A percentile compares a stretch with the other conserved stretches of the same genome.
phyloP scores from a whole-genome alignment of 2,329 filamentous ascomycete genomes.

The Rosellinia necatrix region DNA sequence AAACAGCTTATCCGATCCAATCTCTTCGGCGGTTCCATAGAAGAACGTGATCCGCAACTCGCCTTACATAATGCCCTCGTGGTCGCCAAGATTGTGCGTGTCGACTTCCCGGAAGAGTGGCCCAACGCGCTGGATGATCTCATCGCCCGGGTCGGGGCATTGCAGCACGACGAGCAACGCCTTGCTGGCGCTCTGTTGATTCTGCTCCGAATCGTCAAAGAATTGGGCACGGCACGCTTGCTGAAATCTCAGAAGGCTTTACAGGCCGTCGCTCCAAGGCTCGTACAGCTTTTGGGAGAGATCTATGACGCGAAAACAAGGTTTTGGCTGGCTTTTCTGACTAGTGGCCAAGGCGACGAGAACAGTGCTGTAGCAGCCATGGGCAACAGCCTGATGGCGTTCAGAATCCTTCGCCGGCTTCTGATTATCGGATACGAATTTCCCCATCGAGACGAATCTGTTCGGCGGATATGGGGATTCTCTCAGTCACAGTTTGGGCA shows the following conservation, averaged over 20 bases:
- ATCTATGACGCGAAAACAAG: slow-evolving; percentile 78
- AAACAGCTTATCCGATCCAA: slow-evolving; percentile 76
- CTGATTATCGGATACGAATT: slow-evolving; percentile 81
- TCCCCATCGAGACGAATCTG: slow-evolving; percentile 77
- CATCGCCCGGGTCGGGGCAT: slow-evolving; percentile 66
- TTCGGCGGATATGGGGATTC: slow-evolving; percentile 79
- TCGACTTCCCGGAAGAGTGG: slow-evolving; percentile 91
- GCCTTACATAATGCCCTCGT: slow-evolving; percentile 88
- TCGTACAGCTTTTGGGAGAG: slow-evolving; percentile 77
- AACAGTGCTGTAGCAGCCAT: slow-evolving; percentile 66
- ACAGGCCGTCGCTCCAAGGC: slow-evolving; percentile 78
- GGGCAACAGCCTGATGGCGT: slow-evolving; percentile 75
- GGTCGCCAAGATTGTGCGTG: slow-evolving; percentile 83
- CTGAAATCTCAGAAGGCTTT: slow-evolving; percentile 75
- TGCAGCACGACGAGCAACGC: slow-evolving; percentile 61
- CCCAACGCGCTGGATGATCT: slow-evolving; percentile 64
- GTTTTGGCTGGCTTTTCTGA: slow-evolving; percentile 68
- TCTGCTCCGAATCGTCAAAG: slow-evolving; percentile 86
- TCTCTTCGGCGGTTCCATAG: slow-evolving; percentile 75
- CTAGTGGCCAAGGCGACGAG: slow-evolving; percentile 61
- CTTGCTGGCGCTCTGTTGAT: slow-evolving; percentile 76
- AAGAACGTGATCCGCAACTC: slow-evolving; percentile 75
- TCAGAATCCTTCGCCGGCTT: slow-evolving; percentile 81
- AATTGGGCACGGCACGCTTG: slow-evolving; percentile 80
- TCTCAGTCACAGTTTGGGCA: slow-evolving; percentile 79